phyloP scores from a whole-genome alignment of 495 filamentous ascomycete species.

The Astrothelium macrocarpum region DNA sequence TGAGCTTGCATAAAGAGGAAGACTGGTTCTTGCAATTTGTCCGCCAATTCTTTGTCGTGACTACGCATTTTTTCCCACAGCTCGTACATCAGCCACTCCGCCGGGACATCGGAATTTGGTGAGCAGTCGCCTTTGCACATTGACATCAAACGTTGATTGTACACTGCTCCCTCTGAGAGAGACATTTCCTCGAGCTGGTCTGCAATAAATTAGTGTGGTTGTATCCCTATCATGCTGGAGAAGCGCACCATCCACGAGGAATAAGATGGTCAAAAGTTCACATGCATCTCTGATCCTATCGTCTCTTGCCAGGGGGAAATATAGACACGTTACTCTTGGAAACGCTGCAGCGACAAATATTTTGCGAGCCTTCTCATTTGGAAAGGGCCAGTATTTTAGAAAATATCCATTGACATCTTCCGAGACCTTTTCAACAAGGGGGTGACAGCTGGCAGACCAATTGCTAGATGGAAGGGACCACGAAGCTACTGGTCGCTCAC shows the following conservation, averaged over 20 bases:
- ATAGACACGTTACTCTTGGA: not conserved
- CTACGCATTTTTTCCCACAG: slow-evolving; percentile 34
- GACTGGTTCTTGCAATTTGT: slow-evolving; percentile 29
- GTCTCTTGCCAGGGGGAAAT: slow-evolving; percentile 12
- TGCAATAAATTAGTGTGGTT: slow-evolving; percentile 2
- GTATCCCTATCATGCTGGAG: not conserved
- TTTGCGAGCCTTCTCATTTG: not conserved
- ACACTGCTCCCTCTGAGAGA: slow-evolving; percentile 28
- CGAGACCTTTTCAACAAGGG: not conserved
- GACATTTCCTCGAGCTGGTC: slow-evolving; percentile 37
- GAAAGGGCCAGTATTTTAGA: not conserved
- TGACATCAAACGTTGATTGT: slow-evolving; percentile 32
- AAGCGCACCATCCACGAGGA: slow-evolving; percentile 32
- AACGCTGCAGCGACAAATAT: not conserved
- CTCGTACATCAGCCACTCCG: slow-evolving; percentile 33
- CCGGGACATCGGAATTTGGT: slow-evolving; percentile 12
- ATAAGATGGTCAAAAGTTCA: slow-evolving; percentile 28
- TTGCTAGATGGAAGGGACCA: not conserved
- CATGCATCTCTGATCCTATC: slow-evolving; percentile 32
- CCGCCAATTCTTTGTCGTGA: slow-evolving; percentile 24
- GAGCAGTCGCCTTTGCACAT: slow-evolving; percentile 21
- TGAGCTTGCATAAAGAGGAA: slow-evolving; percentile 35
- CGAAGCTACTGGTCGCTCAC: not conserved
- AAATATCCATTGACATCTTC: not conserved
- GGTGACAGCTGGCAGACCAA: not conserved